Base-by-base conservation (phyloP, 371 early-diverging fungal genomes). In the Parasitella parasitica region DNA sequence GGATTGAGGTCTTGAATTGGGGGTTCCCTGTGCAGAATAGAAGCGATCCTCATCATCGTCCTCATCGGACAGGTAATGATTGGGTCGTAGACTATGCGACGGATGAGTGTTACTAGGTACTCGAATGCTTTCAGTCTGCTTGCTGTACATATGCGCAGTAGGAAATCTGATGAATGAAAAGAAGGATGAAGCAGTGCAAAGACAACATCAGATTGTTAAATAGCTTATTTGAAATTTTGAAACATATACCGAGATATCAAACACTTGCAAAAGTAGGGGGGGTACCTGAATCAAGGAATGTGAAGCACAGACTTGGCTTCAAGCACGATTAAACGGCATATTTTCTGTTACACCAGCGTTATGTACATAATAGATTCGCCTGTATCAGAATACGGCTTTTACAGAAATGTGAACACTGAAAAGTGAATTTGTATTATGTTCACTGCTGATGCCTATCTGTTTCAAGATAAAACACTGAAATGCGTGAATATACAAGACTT, bases 101-200 rank as follows among this genome's bases (percentile, higher is more conserved):
- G 76, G 76, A 61, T 70, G 76, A 3, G 68, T 76, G 27, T 76
- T 76, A 9, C 54, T 54, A 36, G 76, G 76, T 4, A 66, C 73
- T 2, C 73, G 63, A 39, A 65, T 22, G 36, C 64, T 38, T 61
- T 56, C 35, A 28, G 52, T 16, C n/a, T 48, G 30, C 13, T 36
- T 51, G 5, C 37, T 53, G 32, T 53, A 18, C 46, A 46, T 18
- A 49, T 50, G 35, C 16, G 11, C 3, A n/a, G n/a, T n/a, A n/a
- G n/a, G 32, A 50, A 32, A 37, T 46, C 16, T 56, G 7, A 7
- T 32, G n/a, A 43, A 53, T 46, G 7, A 43, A 35, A 22, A 64
- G 22, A 52, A 63, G 34, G 24, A 38, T 27, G 41, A 43, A 51
- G 22, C 32, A 46, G 38, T 3, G 20, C 13, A 46, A 46, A 24